Base-by-base conservation (phyloP, 305 asterid genomes). In the Fraxinus platypoda region DNA sequence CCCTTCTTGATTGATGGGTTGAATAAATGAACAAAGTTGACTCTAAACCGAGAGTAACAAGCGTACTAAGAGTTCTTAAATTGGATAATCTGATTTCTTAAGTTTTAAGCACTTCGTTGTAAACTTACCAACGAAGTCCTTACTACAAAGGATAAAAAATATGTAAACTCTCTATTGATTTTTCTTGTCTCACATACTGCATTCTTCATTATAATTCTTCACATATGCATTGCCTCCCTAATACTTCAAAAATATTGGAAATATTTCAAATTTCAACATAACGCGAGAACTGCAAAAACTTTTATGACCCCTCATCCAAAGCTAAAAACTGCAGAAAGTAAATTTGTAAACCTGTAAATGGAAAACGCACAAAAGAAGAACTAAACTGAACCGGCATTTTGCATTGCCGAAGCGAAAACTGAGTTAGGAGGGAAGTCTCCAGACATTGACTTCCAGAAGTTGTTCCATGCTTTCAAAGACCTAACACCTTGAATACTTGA, bases 391-490 rank as follows among this genome's bases (percentile, higher is more conserved):
- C 41, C 23, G 28, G 15, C 11, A 80, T 43, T 73, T 80, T 46
- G 79, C 74, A 33, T 21, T 6, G 74, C 30, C 1, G 81, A 64
- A 15, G 41, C 71, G 11, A 87, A 82, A 64, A 82, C 82, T 26
- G 73, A 80, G 81, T 79, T 74, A 23, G 86, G 82, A 11, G 87
- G 87, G 70, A 79, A 81, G 26, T 78, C 75, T 72, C 83, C 92
- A 37, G 80, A 87, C 78, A 82, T 80, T 0, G 92, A 85, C 90
- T 84, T 90, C 89, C 89, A 86, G 5, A 89, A 81, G 72, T 88
- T 81, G 82, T 89, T 87, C 97, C 95, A 93, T 34, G 76, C 90
- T 90, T 85, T 89, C 92, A 89, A 82, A 59, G 93, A 92, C 62
- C 91, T 85, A 80, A 84, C 89, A 15, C 79, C 89, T 79, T 84